phyloP scores from a whole-genome alignment of 495 filamentous ascomycete species.

The Neurospora africana region DNA sequence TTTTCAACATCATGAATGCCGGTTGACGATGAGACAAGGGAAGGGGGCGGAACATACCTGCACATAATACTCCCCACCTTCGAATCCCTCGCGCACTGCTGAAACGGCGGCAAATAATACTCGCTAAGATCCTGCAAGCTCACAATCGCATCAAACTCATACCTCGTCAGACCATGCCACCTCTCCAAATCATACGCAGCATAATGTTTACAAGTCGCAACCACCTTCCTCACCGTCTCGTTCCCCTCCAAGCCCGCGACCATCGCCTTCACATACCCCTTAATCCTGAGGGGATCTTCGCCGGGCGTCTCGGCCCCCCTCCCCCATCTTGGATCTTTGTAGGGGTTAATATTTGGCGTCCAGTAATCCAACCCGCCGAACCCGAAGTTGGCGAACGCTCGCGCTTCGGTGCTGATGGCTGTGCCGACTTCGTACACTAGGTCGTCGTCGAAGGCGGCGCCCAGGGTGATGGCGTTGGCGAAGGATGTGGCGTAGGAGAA shows the following conservation, averaged over 20 bases:
- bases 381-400: constrained; percentile 56
- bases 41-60: constrained; percentile 1
- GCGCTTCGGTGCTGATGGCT: constrained; percentile 48
- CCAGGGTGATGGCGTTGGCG: constrained; percentile 33
- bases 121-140: constrained; percentile 31
- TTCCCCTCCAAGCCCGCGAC: constrained; percentile 51
- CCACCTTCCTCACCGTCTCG: constrained; percentile 34
- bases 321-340: constrained; percentile 40
- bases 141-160: constrained; percentile 27
- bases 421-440: constrained; percentile 32
- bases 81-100: constrained; percentile 33
- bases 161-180: constrained; percentile 22
- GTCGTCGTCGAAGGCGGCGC: constrained; percentile 38
- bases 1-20: too few species aligned
- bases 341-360: constrained; percentile 62
- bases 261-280: constrained; percentile 46
- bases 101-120: constrained; percentile 40
- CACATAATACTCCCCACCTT: constrained; percentile 40
- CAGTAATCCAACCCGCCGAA: constrained; percentile 50
- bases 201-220: constrained; percentile 56
- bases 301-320: constrained; percentile 31
- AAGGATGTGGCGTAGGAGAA: constrained; percentile 40
- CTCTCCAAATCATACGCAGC: constrained; percentile 55
- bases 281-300: constrained; percentile 22
- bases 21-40: not conserved